Percentiles rank a stretch among this genome's conserved stretches.
Evolutionary conservation across 2,329 filamentous ascomycete genomes (phyloP).

Genomic region (Pyrenophora teres): DNA sequence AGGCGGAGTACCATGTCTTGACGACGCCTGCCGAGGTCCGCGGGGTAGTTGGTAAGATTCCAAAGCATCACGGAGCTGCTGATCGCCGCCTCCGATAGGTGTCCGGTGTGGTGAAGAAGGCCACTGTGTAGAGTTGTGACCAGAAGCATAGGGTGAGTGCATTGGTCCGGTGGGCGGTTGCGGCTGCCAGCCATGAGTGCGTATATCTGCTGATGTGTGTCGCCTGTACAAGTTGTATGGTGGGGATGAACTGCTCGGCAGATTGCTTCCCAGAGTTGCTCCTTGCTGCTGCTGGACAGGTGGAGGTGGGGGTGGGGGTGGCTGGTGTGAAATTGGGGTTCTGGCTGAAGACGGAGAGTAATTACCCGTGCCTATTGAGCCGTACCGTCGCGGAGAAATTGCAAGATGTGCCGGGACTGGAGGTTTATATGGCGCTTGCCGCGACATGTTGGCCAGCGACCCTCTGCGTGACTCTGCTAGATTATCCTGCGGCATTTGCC

Average conservation of each 20-base stretch:
- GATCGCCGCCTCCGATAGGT: slow-evolving; percentile 57
- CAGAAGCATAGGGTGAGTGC: slow-evolving; percentile 70
- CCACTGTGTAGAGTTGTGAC: slow-evolving; percentile 66
- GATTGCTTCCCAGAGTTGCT: slow-evolving; percentile 49
- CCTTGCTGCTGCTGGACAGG: slow-evolving; percentile 64
- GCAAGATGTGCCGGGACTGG: slow-evolving; percentile 82
- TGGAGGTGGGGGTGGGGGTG: slow-evolving; percentile 65
- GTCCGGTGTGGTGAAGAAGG: slow-evolving; percentile 66
- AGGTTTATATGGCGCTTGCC: slow-evolving; percentile 72
- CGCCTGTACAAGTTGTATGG: slow-evolving; percentile 74
- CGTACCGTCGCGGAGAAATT: slow-evolving; percentile 78
- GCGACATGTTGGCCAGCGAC: slow-evolving; percentile 61
- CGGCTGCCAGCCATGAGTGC: slow-evolving; percentile 69
- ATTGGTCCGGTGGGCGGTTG: slow-evolving; percentile 52
- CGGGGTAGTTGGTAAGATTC: slow-evolving; percentile 69
- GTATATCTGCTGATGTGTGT: slow-evolving; percentile 95
- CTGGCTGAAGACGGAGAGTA: slow-evolving; percentile 75
- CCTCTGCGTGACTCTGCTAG: slow-evolving; percentile 69
- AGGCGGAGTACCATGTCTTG: slow-evolving; percentile 61
- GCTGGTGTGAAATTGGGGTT: slow-evolving; percentile 67
- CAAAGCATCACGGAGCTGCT: slow-evolving; percentile 73
- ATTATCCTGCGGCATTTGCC: slow-evolving; percentile 78
- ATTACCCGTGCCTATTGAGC: slow-evolving; percentile 76
- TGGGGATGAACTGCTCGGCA: slow-evolving; percentile 54
- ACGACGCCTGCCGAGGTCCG: slow-evolving; percentile 55